phyloP scores from a whole-genome alignment of 176 grass and related monocot genomes.

The Musa troglodytarum region DNA sequence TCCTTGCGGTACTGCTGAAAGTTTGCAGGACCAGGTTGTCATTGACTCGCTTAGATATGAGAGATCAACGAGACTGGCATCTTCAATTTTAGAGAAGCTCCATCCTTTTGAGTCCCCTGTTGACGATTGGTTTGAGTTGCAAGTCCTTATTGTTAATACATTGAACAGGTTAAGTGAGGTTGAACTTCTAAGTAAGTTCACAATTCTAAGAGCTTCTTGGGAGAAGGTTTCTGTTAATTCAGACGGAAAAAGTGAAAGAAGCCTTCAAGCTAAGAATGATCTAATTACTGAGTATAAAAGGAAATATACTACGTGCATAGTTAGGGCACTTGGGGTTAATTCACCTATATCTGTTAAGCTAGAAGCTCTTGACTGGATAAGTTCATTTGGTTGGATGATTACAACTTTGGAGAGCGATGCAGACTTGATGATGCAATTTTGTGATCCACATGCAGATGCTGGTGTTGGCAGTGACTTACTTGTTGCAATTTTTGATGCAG shows the following conservation, averaged over 20 bases:
- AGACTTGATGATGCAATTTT: slow-evolving; percentile 26
- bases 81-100: slow-evolving; percentile 64
- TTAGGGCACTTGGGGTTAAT: slow-evolving; percentile 46
- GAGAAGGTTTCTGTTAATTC: slow-evolving; percentile 25
- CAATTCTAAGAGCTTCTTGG: slow-evolving; percentile 33
- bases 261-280: slow-evolving; percentile 31
- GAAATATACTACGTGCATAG: slow-evolving; percentile 49
- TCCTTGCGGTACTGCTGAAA: slow-evolving; percentile 33
- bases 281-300: slow-evolving; percentile 40
- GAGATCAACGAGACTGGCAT: slow-evolving; percentile 46
- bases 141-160: slow-evolving; percentile 70
- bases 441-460: slow-evolving; percentile 37
- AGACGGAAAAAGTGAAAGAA: slow-evolving; percentile 24
- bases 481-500: slow-evolving; percentile 66
- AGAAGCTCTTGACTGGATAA: slow-evolving; percentile 77
- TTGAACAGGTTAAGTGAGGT: slow-evolving; percentile 57
- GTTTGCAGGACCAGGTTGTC: slow-evolving; percentile 15
- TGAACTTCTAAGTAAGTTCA: slow-evolving; percentile 53
- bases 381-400: slow-evolving; percentile 37
- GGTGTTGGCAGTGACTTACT: slow-evolving; percentile 47
- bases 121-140: slow-evolving; percentile 60
- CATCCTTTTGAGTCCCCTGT: slow-evolving; percentile 61
- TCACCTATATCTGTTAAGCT: slow-evolving; percentile 60
- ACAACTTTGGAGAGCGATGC: slow-evolving; percentile 34
- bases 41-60: slow-evolving; percentile 28